phyloP scores from a whole-genome alignment of 2,329 filamentous ascomycete genomes.

The Xylaria sp. region DNA sequence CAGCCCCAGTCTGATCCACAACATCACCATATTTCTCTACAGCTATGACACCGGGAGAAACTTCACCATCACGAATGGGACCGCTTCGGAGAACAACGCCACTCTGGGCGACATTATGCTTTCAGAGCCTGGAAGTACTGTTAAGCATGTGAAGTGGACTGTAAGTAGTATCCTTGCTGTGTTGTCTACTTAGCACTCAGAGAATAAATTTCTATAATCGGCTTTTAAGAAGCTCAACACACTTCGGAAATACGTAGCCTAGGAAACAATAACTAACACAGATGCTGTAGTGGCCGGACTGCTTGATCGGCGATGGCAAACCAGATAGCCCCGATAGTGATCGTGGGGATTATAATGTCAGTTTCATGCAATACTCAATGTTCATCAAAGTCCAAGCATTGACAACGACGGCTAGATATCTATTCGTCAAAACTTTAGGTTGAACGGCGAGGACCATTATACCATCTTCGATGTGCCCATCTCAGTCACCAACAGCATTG shows the following conservation, averaged over 20 bases:
- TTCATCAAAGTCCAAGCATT: neutral
- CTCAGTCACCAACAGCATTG: constrained; percentile 73
- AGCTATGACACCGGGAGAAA: constrained; percentile 72
- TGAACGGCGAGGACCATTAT: constrained; percentile 73
- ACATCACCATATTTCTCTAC: constrained; percentile 74
- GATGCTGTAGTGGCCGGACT: constrained; percentile 68
- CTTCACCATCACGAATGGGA: constrained; percentile 75
- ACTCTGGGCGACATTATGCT: constrained; percentile 71
- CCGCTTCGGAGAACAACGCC: constrained; percentile 61
- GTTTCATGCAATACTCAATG: constrained; percentile 35
- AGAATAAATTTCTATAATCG: neutral
- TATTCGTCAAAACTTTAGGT: constrained; percentile 75
- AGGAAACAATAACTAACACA: neutral
- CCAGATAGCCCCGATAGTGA: constrained; percentile 59
- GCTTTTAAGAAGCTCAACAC: neutral
- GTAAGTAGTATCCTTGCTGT: neutral
- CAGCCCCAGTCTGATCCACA: constrained; percentile 67
- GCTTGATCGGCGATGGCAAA: constrained; percentile 70
- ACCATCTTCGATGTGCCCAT: constrained; percentile 79
- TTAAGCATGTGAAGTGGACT: constrained; percentile 78
- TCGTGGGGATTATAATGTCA: constrained; percentile 72
- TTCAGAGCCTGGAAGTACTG: constrained; percentile 73
- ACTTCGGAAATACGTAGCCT: neutral
- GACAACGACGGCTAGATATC: constrained; percentile 62
- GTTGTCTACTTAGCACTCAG: neutral